Base-by-base conservation (phyloP, 345 rosid species). In the Pistacia atlantica region DNA sequence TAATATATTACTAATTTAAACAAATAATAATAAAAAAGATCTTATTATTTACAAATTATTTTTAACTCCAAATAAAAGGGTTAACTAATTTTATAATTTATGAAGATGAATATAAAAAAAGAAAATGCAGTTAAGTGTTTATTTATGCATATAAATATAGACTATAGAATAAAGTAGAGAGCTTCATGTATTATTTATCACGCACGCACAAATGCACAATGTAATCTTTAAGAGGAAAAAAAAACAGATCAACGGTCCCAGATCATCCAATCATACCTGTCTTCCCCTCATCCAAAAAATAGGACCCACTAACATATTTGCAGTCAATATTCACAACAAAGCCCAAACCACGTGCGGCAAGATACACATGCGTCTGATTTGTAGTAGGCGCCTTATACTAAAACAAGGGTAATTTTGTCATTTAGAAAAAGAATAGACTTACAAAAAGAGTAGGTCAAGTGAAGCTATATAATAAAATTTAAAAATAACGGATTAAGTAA, bases 281-380 rank as follows among this genome's bases (percentile, higher is more conserved):
- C 20, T 45, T 28, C 37, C 12, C 71, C 11, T 69, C 58, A 70
- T 55, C 73, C 63, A 33, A 33, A 63, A 71, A 20, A 18, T 7
- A 22, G 65, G 75, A 72, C 75, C 75, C 75, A 59, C 56, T 33
- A 16, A 20, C 17, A 38, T 20, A 4, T 54, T 69, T 31, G 73
- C n/a, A 12, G 57, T 67, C 52, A 2, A 1, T 17, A 31, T 54
- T 57, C 48, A 54, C 31, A 8, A 31, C 60, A 17, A 46, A 31
- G 12, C 0, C 57, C 63, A 0, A 42, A 11, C 25, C 55, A 72
- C 56, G 75, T 45, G 75, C 33, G 75, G 54, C 52, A 38, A 14
- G 64, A 11, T n/a, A 56, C 49, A 11, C 35, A 13, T 62, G 67
- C 45, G 9, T 16, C 20, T 3, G 67, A 63, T 65, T 65, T 63